Conservation (phyloP, 179 eudicot genomes). For the Beta lomatogona region DNA sequence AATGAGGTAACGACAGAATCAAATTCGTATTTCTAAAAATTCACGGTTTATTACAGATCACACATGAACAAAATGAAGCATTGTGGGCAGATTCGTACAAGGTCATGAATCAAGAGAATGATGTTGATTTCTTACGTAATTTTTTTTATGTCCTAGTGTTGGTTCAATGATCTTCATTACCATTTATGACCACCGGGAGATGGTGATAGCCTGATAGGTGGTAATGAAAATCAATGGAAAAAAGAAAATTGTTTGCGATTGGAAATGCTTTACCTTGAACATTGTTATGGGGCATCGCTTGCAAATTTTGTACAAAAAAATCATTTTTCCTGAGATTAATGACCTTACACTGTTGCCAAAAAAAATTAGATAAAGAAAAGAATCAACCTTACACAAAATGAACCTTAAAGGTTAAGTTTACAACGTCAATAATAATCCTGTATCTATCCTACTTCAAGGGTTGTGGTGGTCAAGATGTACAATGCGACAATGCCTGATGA, state of each 20-base stretch:
- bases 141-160: neutral
- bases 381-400: neutral
- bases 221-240: slow-evolving; percentile 1
- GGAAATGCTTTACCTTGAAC: neutral
- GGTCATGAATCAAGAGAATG: neutral
- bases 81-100: neutral
- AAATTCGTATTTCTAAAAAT: neutral
- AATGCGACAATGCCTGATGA: slow-evolving; percentile 1
- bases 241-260: neutral
- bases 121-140: neutral
- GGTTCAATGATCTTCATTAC: too few species aligned
- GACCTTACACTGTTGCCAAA: too few species aligned
- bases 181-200: too few species aligned
- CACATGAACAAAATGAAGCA: neutral
- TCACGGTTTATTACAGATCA: neutral
- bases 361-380: too few species aligned
- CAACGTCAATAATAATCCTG: neutral
- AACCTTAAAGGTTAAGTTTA: neutral
- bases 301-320: neutral
- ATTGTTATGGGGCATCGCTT: neutral
- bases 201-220: neutral
- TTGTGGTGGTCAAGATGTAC: slow-evolving; percentile 13
- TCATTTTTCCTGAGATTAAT: neutral
- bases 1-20: neutral
- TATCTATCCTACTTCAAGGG: slow-evolving; percentile 8